Evolutionary conservation across 352 stramenopile species (phyloP), one percentile per base, ranked within the genome.

Genomic region (Phytopythium helicoides): DNA sequence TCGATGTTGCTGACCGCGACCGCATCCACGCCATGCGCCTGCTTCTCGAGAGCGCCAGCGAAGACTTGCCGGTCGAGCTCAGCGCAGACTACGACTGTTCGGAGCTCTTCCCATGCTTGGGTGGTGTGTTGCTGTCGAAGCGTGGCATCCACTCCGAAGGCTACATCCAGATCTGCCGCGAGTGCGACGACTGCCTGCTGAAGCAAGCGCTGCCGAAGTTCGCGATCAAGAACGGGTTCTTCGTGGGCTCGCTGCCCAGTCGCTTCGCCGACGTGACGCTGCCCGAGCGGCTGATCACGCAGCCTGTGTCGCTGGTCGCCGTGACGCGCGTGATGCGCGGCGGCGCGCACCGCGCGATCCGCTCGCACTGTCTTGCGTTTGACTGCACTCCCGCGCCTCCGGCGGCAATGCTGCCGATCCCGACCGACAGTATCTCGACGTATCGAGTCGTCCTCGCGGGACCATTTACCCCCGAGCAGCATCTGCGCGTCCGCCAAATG

Each of bases 221-320:
- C 22, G 34, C 61, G 10, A 69, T 69, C 23, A 59, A 59, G 1
- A 69, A 69, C 36, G 61, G 61, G 5, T 69, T 69, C 28, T 64
- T 38, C 22, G 22, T 65, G 3, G 61, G 22, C 11, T 18, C 21
- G 5, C 14, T 47, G 21, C 40, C 40, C 8, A 33, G 4, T 7
- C 12, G 22, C 18, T 47, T 33, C 12, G 40, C 40, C 11, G 21
- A 47, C 22, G 11, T 18, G 3, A 47, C 40, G 9, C 22, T 47
- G 11, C 21, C 40, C n/a, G 40, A 47, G 22, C 40, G 40, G 5
- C 6, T 47, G 10, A 62, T 66, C 52, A 61, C 52, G 2, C 52
- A 66, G 48, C 33, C 58, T 4, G 37, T 56, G 1, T 56, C 57
- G n/a, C n/a, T n/a, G n/a, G n/a, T n/a, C n/a, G n/a, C n/a, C n/a